Base-by-base conservation (phyloP, 352 stramenopile genomes). In the Globisporangium spinosum region DNA sequence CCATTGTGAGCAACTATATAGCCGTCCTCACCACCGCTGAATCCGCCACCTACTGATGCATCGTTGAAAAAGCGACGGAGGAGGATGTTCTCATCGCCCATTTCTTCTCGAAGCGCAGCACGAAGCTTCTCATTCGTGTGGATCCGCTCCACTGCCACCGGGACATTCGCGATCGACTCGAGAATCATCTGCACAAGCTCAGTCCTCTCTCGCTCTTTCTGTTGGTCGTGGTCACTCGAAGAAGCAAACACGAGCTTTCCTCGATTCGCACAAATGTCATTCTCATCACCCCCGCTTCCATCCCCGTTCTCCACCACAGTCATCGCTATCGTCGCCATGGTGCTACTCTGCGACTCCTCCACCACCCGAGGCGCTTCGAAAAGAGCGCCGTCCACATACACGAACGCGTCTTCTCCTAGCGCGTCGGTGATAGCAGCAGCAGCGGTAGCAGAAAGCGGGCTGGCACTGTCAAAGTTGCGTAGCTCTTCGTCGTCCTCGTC, bases 161-260 rank as follows among this genome's bases (percentile, higher is more conserved):
- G 85, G 5, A 93, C 85, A 63, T 79, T 91, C 53, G 82, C 76
- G 56, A 93, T 88, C 29, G 85, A 89, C 73, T 90, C 82, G 9
- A 91, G 74, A 27, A 93, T 87, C 82, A 91, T 88, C 32, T 80
- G 74, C 70, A 93, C 73, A 54, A 93, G 70, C 70, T 91, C 82
- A 2, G 79, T 82, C 7, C 78, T 77, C 68, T 93, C 82, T n/a
- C 68, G 60, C 51, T 89, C 82, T 53, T 88, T 90, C 54, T 79
- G 80, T 17, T 69, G 71, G 25, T 84, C 72, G 58, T 81, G 75
- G 6, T 87, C 81, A 0, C n/a, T 64, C 20, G 56, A 27, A 22
- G 60, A 35, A n/a, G 58, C 29, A 3, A 57, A 53, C 27, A 35
- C 23, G 13, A 27, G 15, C 6, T 43, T n/a, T 12, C 22, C 45